Base-by-base conservation (phyloP, 495 filamentous ascomycete species). In the Entonaema liquescens region DNA sequence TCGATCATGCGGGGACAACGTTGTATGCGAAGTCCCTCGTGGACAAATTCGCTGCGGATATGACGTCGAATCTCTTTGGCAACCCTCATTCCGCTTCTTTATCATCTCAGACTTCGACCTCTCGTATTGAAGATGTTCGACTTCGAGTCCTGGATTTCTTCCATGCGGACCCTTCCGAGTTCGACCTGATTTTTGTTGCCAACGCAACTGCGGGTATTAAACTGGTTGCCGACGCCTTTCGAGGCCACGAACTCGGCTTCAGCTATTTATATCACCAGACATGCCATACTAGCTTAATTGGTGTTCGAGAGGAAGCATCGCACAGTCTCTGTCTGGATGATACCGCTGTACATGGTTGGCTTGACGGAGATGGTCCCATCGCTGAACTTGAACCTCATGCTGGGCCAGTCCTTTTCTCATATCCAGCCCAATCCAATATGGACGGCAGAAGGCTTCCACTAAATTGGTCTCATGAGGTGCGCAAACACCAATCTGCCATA, bases 151-250 rank as follows among this genome's bases (percentile, higher is more conserved):
- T 98, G 15, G 84, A 83, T 8, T 93, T 96, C 77, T 95, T 97
- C 80, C 89, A 93, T 52, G 95, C 94, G 2, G 88, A 93, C 70
- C 93, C 93, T 2, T 87, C 88, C 26, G 85, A 91, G 9, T 98
- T 94, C 74, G 95, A 98, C 72, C 77, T 98, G 7, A 87, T 97
- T 17, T 98, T 98, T 77, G 93, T 95, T 70, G 89, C 93, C 13
- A 98, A 98, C 75, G 91, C 95, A 50, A 97, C 95, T 0, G 94
- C 94, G 2, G 95, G 89, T 1, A 91, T 97, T 60, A 98, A 97
- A 78, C 79, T 97, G 4, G 91, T 98, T 0, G 83, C 85, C 21
- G 95, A 98, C 56, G 88, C 87, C 5, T 85, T 97, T 53, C 81
- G 89, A 54, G 88, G 89, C 25, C 79, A 82, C 13, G 81, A 86